Evolutionary conservation across 192 early-diverging fungal genomes (phyloP), one percentile per base, ranked within the genome.

Genomic region (Mortierella hygrophila): DNA sequence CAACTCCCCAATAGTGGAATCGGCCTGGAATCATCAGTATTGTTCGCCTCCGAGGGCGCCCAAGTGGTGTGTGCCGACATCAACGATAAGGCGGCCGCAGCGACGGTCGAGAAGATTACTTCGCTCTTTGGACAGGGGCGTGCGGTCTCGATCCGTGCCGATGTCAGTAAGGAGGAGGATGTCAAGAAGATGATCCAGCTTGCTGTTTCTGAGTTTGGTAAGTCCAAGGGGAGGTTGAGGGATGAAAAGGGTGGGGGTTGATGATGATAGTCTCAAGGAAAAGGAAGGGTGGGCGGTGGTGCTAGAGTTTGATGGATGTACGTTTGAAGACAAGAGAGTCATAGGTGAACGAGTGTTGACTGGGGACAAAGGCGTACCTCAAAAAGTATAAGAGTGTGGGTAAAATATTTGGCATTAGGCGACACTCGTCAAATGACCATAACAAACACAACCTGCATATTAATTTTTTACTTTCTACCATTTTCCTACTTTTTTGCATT

Each of bases 41-140:
- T 97, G 38, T 96, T 96, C 86, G 96, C 94, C 9, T 91, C 92
- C 9, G 94, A 97, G 91, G 96, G 95, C 35, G 94, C 94, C 42
- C 90, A 93, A 46, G 94, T 97, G 18, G 94, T 97, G 1, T 91
- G 89, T 79, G 93, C 92, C n/a, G 96, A 97, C 82, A 88, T 97
- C 78, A 94, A 96, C 88, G 92, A 92, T 29, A 82, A 88, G 68
- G 92, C 91, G 3, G 94, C 91, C 15, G 70, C 87, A 40, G 88
- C 81, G 6, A 90, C 93, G 6, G 91, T 92, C 41, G 88, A 84
- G 11, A 93, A 89, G 72, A 93, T 95, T 68, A 82, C 76, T 9
- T 85, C 90, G 7, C 74, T 87, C 26, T 88, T 85, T 80, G 91
- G 91, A 0, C 46, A 57, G 4, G 89, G 81, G 26, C 75, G 79